Evolutionary conservation across 495 filamentous ascomycete genomes (phyloP).

Genomic region (Poronia punctata): DNA sequence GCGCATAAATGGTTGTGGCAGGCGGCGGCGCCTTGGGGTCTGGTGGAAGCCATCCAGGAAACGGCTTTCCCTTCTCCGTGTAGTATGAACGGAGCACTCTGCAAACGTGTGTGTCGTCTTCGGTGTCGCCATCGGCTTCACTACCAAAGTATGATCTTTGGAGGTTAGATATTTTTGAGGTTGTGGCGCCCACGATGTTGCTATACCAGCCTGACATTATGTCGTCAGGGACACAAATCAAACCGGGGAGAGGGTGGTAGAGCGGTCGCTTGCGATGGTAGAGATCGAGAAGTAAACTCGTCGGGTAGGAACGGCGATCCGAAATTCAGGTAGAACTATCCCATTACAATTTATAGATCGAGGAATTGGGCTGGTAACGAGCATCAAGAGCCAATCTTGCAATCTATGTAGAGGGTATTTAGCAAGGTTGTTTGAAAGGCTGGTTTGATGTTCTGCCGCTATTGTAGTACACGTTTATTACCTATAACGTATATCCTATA

Average conservation of each 20-base stretch:
- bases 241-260: not conserved
- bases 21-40: slow-evolving; percentile 67
- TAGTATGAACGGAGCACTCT: slow-evolving; percentile 95
- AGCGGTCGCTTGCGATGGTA: not conserved
- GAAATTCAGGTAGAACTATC: too few relatives aligned
- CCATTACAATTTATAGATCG: too few relatives aligned
- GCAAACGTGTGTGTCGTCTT: slow-evolving; percentile 91
- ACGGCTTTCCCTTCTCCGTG: slow-evolving; percentile 73
- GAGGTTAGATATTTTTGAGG: slow-evolving; percentile 71
- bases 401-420: too few relatives aligned
- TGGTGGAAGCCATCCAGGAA: slow-evolving; percentile 83
- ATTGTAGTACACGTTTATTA: too few relatives aligned
- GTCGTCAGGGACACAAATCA: slow-evolving; percentile 10
- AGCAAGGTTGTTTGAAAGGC: too few relatives aligned
- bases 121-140: slow-evolving; percentile 84
- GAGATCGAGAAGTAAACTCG: too few relatives aligned
- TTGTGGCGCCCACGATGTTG: slow-evolving; percentile 69
- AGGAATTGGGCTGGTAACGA: too few relatives aligned
- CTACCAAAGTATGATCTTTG: slow-evolving; percentile 68
- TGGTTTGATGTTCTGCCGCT: too few relatives aligned
- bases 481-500: too few relatives aligned
- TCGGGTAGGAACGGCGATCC: too few relatives aligned
- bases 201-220: slow-evolving; percentile 76
- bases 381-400: too few relatives aligned
- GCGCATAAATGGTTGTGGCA: slow-evolving; percentile 43